Evolutionary conservation across 1,284 basidiomycete genomes (phyloP).

Genomic region (Kwoniella shivajii): DNA sequence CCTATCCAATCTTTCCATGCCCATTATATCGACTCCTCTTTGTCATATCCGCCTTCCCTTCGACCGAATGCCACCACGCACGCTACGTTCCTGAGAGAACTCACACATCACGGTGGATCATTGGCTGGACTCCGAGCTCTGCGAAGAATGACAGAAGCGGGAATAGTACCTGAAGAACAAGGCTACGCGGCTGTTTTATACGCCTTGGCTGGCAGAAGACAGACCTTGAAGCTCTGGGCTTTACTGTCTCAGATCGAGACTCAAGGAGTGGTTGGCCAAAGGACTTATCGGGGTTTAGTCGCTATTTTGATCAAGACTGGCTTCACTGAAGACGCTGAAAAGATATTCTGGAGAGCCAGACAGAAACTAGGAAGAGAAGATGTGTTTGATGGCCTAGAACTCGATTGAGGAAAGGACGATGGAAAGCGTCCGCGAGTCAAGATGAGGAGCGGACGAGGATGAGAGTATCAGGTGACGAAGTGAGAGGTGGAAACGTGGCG

Average conservation of each 20-base stretch:
- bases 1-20: constrained; percentile 15
- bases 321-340: constrained; percentile 13
- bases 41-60: constrained; percentile 23
- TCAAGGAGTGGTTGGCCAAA: constrained; percentile 4
- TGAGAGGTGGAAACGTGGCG: too few relatives aligned
- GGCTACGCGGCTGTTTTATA: constrained; percentile 31
- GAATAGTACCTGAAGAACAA: constrained; percentile 17
- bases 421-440: too few relatives aligned
- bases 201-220: constrained; percentile 21
- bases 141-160: constrained; percentile 14
- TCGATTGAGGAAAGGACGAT: background rate
- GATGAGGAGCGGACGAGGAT: too few relatives aligned
- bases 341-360: constrained; percentile 10
- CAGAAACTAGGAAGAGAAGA: constrained; percentile 8
- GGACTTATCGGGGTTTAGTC: constrained; percentile 22
- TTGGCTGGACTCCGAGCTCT: constrained; percentile 20
- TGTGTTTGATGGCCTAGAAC: constrained; percentile 9
- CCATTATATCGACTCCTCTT: constrained; percentile 19
- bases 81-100: constrained; percentile 27
- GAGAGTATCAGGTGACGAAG: too few relatives aligned
- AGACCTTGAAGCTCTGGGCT: constrained; percentile 19
- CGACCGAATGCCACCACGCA: constrained; percentile 31
- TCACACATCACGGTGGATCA: constrained; percentile 22
- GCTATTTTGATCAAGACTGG: constrained; percentile 21
- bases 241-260: constrained; percentile 31